phyloP scores from a whole-genome alignment of 805 yeast genomes.

The Nakazawaea molendinolei region DNA sequence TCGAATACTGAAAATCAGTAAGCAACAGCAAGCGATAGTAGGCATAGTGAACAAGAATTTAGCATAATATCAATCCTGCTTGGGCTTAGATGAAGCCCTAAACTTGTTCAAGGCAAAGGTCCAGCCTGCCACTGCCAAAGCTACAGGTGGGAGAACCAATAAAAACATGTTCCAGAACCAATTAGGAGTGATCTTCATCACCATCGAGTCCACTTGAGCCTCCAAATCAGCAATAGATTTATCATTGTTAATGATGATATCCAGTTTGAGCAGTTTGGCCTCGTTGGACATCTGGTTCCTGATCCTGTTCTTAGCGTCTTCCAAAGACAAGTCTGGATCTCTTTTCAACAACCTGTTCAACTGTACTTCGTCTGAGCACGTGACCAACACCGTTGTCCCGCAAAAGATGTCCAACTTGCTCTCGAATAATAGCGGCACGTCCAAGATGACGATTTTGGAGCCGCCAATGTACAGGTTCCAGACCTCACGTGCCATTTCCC shows the following conservation, averaged over 20 bases:
- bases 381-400: conserved; percentile 62
- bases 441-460: conserved; percentile 60
- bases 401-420: conserved; percentile 64
- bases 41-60: not conserved
- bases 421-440: conserved; percentile 88
- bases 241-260: conserved; percentile 61
- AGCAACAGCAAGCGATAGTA: too few relatives aligned
- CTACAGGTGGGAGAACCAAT: conserved; percentile 16
- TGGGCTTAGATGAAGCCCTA: too few relatives aligned
- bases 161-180: conserved; percentile 13
- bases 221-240: conserved; percentile 36
- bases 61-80: too few relatives aligned
- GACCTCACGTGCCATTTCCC: conserved; percentile 55
- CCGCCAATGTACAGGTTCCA: conserved; percentile 52
- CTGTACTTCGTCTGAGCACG: conserved; percentile 55
- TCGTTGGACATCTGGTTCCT: conserved; percentile 66
- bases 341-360: conserved; percentile 55
- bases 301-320: conserved; percentile 70
- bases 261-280: conserved; percentile 53
- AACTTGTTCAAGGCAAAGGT: not conserved
- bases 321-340: conserved; percentile 56
- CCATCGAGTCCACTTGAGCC: conserved; percentile 33
- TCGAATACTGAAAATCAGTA: too few relatives aligned
- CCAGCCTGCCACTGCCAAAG: conserved; percentile 10
- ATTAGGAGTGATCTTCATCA: conserved; percentile 32